Evolutionary conservation across 2,329 filamentous ascomycete species (phyloP).

Genomic region (Hypomyces rosellus): DNA sequence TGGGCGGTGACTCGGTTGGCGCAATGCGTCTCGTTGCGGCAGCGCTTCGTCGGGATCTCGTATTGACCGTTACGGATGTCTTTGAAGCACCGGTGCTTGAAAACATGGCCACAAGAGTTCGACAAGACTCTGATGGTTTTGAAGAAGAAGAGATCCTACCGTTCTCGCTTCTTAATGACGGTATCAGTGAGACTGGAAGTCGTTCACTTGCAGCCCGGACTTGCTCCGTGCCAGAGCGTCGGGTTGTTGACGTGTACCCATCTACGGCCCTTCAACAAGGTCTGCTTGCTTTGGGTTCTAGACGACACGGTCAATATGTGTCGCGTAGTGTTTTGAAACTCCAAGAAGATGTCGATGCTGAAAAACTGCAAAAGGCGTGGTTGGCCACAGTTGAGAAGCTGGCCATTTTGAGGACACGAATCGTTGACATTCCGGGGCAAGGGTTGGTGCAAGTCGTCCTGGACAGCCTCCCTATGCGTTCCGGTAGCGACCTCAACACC

Average conservation of each 20-base stretch:
- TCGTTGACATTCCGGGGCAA: constrained; percentile 2
- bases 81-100: constrained; percentile 16
- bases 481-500: background rate
- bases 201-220: background rate
- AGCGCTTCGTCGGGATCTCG: constrained; percentile 20
- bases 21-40: constrained; percentile 34
- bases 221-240: background rate
- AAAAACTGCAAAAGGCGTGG: constrained; percentile 3
- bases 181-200: background rate
- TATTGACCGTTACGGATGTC: constrained; percentile 22
- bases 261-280: constrained; percentile 8
- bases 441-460: constrained; percentile 4
- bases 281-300: constrained; percentile 1
- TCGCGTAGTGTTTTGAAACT: constrained; percentile 5
- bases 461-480: no score
- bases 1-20: constrained; percentile 36
- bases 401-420: constrained; percentile 5
- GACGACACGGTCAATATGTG: constrained; percentile 1
- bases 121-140: no score
- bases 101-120: background rate
- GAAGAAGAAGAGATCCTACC: no score
- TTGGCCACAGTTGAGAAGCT: constrained; percentile 1
- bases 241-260: constrained; percentile 4
- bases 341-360: background rate
- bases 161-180: background rate